Evolutionary conservation across 495 filamentous ascomycete genomes (phyloP).

Genomic region (Penicillium argentinense): DNA sequence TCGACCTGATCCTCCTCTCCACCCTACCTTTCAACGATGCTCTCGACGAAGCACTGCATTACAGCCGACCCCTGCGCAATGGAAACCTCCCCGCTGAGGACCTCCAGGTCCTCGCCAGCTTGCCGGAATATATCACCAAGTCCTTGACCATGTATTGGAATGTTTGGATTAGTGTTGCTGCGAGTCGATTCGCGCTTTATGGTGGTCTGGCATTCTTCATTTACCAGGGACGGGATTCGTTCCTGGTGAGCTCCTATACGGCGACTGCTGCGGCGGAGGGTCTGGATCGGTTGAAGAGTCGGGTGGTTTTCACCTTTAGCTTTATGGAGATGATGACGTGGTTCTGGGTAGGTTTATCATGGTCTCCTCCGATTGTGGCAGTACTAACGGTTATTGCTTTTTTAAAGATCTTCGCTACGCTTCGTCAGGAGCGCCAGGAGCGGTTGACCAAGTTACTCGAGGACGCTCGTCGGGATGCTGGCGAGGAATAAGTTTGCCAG

Average conservation of each 20-base stretch:
- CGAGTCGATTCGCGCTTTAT: slow-evolving; percentile 64
- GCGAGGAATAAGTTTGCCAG: neutral
- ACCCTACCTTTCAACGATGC: slow-evolving; percentile 45
- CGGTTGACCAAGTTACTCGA: slow-evolving; percentile 36
- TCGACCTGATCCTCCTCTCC: slow-evolving; percentile 71
- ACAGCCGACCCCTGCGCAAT: slow-evolving; percentile 29
- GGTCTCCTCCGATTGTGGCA: neutral
- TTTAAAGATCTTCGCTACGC: slow-evolving; percentile 48
- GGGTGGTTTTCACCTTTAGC: slow-evolving; percentile 77
- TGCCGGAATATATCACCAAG: slow-evolving; percentile 38
- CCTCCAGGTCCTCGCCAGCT: slow-evolving; percentile 30
- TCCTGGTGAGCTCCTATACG: slow-evolving; percentile 31
- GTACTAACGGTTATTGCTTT: slow-evolving; percentile 2
- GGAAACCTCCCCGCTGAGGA: slow-evolving; percentile 27
- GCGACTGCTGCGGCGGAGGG: slow-evolving; percentile 25
- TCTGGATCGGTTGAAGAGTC: slow-evolving; percentile 67
- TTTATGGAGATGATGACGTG: slow-evolving; percentile 83
- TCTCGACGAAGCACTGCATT: slow-evolving; percentile 33
- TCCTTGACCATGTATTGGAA: slow-evolving; percentile 57
- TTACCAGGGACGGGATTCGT: slow-evolving; percentile 56
- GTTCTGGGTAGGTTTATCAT: slow-evolving; percentile 68
- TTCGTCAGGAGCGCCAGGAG: slow-evolving; percentile 48
- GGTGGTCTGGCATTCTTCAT: slow-evolving; percentile 66
- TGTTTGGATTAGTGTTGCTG: slow-evolving; percentile 73
- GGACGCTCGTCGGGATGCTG: slow-evolving; percentile 17